Evolutionary conservation across 352 stramenopile species (phyloP).

Genomic region (Pythium folliculosum): DNA sequence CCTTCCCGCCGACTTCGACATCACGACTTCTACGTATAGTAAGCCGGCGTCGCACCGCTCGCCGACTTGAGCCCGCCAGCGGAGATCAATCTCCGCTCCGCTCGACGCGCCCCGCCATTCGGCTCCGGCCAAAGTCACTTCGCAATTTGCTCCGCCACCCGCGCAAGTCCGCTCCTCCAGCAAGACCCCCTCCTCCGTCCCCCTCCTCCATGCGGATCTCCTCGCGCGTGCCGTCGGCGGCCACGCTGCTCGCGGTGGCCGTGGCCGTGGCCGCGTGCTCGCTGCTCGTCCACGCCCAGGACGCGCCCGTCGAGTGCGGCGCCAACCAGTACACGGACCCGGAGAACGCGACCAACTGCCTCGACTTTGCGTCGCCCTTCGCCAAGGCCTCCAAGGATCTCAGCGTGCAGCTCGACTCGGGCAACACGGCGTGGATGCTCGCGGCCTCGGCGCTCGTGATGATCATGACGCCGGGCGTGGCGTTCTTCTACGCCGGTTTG

Average conservation of each 20-base stretch:
- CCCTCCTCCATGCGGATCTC: constrained; percentile 17
- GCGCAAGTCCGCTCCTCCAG: constrained; percentile 10
- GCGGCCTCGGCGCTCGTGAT: constrained; percentile 39
- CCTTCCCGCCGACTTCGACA: constrained; percentile 3
- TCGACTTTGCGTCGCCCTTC: constrained; percentile 30
- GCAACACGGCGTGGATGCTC: constrained; percentile 58
- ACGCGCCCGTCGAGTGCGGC: constrained; percentile 1
- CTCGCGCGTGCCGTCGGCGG: background rate
- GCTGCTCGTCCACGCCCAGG: constrained; percentile 16
- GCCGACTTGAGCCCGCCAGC: background rate
- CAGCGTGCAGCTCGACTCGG: constrained; percentile 32
- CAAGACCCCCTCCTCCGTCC: background rate
- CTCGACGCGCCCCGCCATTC: background rate
- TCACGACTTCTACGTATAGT: background rate
- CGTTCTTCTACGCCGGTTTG: constrained; percentile 79
- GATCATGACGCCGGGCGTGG: constrained; percentile 51
- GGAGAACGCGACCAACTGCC: constrained; percentile 12
- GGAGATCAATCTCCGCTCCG: constrained; percentile 4
- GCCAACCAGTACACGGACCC: constrained; percentile 27
- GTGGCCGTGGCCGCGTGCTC: constrained; percentile 7
- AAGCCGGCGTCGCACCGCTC: background rate
- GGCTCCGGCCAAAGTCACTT: constrained; percentile 5
- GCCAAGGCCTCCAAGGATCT: constrained; percentile 30
- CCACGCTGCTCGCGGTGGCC: constrained; percentile 13
- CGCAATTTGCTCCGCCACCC: constrained; percentile 19